These are phyloP conservation scores for Thermothielavioides terrestris DNA, from an alignment of 495 filamentous ascomycete species.

Conservation along the genomic window DNA sequence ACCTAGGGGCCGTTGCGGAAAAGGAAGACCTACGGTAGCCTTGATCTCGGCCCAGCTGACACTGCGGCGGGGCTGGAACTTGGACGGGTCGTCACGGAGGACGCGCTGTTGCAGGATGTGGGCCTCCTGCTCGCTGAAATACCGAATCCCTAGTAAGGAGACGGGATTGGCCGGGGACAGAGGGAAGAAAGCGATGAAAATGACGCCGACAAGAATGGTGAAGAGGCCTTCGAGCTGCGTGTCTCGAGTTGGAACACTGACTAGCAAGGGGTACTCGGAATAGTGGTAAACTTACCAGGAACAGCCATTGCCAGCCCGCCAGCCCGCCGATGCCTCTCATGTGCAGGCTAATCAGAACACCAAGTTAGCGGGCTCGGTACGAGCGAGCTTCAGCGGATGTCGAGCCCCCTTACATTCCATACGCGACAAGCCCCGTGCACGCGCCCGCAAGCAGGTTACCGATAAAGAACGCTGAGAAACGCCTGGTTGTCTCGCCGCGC, in stretches of 20 bases:
- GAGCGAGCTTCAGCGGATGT: background rate
- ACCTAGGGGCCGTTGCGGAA: too few species aligned
- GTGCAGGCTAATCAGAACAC: conserved; percentile 14
- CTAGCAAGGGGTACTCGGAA: background rate
- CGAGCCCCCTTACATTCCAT: conserved; percentile 18
- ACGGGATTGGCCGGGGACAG: conserved; percentile 35
- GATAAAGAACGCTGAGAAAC: conserved; percentile 48
- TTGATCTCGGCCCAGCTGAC: conserved; percentile 18
- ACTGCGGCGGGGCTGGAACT: conserved; percentile 10
- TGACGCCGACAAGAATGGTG: conserved; percentile 42
- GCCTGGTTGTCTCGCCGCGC: conserved; percentile 45
- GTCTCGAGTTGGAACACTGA: background rate
- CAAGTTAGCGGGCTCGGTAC: background rate
- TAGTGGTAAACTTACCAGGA: conserved; percentile 21
- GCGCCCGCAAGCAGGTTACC: conserved; percentile 37
- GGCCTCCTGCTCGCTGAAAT: conserved; percentile 30
- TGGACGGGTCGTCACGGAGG: conserved; percentile 30
- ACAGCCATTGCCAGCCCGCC: conserved; percentile 56
- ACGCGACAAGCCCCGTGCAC: conserved; percentile 20
- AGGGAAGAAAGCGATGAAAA: conserved; percentile 45
- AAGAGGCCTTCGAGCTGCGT: conserved; percentile 40
- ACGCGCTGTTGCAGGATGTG: conserved; percentile 31
- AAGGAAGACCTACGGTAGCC: conserved; percentile 8
- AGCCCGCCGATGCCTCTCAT: conserved; percentile 43
- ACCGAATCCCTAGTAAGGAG: conserved; percentile 33